Conservation (phyloP, 148 eudicot genomes). For the Chenopodium album region DNA sequence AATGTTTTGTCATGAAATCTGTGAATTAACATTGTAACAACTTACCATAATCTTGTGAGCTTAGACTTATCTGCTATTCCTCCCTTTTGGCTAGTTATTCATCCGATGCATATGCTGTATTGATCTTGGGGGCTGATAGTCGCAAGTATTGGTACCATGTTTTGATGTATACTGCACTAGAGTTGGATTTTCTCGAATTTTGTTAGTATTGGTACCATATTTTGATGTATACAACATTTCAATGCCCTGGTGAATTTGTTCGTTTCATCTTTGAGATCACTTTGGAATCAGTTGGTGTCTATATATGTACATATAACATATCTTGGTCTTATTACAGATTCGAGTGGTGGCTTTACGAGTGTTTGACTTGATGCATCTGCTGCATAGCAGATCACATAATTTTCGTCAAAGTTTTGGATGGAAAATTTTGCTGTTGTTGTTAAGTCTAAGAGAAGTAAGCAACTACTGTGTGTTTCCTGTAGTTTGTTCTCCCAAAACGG, state of each 20-base stretch:
- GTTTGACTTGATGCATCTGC: neutral
- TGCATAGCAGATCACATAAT: too few species aligned
- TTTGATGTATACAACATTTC: neutral
- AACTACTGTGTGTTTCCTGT: too few species aligned
- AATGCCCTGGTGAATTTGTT: neutral
- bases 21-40: slow-evolving; percentile 24
- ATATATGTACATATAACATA: too few species aligned
- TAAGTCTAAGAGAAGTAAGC: too few species aligned
- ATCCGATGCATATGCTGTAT: too few species aligned
- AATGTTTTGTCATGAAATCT: slow-evolving; percentile 11
- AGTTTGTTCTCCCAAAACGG: too few species aligned
- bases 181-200: too few species aligned
- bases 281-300: neutral
- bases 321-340: neutral
- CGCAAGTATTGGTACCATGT: neutral
- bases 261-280: neutral
- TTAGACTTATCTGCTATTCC: neutral
- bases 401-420: too few species aligned
- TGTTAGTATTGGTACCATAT: neutral
- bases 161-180: neutral
- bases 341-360: neutral
- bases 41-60: neutral
- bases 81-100: neutral
- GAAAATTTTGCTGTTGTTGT: too few species aligned
- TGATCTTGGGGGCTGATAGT: neutral